phyloP scores from a whole-genome alignment of 768 basidiomycete genomes.

The Hypsizygus marmoreus region DNA sequence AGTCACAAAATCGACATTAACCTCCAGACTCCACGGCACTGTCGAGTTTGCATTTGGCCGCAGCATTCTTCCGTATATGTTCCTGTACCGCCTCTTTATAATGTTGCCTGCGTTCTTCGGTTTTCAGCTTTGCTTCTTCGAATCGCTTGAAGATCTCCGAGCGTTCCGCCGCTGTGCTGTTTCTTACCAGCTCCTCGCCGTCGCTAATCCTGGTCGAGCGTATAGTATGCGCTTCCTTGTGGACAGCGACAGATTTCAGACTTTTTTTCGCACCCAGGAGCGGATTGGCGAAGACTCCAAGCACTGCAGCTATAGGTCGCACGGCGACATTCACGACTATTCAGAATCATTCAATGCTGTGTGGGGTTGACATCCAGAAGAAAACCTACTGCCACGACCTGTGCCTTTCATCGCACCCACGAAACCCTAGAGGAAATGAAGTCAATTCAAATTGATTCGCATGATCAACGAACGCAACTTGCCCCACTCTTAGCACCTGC shows the following conservation, averaged over 20 bases:
- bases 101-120: constrained; percentile 33
- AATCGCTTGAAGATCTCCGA: constrained; percentile 37
- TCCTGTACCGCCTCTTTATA: constrained; percentile 35
- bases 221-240: constrained; percentile 33
- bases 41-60: constrained; percentile 2
- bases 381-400: constrained; percentile 34
- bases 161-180: constrained; percentile 34
- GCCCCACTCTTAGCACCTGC: constrained; percentile 35
- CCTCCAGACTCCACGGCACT: no score
- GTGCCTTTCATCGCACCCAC: constrained; percentile 37
- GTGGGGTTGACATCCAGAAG: background rate
- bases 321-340: constrained; percentile 33
- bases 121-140: constrained; percentile 30
- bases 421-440: constrained; percentile 28
- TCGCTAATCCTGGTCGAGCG: constrained; percentile 40
- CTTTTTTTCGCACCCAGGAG: constrained; percentile 39
- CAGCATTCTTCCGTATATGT: constrained; percentile 25
- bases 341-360: background rate
- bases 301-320: constrained; percentile 34
- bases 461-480: background rate
- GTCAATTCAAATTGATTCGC: background rate
- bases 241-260: constrained; percentile 28
- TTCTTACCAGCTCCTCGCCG: constrained; percentile 36
- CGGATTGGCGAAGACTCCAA: constrained; percentile 39
- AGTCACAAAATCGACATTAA: no score